These are phyloP conservation scores for Pulicaria dysenterica DNA, from an alignment of 129 eudicot genomes.

Conservation along the genomic window DNA sequence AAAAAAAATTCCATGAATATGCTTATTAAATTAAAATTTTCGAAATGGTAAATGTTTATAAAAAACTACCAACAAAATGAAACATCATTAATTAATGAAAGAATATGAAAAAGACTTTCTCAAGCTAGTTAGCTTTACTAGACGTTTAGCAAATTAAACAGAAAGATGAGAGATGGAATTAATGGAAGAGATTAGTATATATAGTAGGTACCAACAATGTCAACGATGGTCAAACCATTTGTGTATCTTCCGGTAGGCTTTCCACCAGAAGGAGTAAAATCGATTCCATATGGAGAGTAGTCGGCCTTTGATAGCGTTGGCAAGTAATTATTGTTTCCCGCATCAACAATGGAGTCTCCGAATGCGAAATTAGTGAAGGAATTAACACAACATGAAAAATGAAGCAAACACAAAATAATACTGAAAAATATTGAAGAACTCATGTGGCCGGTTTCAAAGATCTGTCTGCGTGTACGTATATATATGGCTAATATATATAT, in stretches of 20 bases:
- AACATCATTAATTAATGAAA: too few relatives aligned
- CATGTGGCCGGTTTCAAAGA: too few relatives aligned
- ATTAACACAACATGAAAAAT: constrained; percentile 29
- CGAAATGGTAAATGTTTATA: too few relatives aligned
- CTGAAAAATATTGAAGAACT: neutral
- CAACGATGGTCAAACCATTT: constrained; percentile 65
- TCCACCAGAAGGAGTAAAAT: constrained; percentile 58
- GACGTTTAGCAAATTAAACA: neutral
- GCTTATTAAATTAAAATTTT: too few relatives aligned
- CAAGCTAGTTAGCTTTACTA: too few relatives aligned
- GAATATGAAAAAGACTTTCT: too few relatives aligned
- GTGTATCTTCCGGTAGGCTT: constrained; percentile 77
- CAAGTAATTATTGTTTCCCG: constrained; percentile 63
- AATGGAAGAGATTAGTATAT: neutral
- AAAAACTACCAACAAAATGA: too few relatives aligned
- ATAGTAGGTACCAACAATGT: constrained; percentile 50
- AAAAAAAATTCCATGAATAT: too few relatives aligned
- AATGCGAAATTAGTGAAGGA: constrained; percentile 49
- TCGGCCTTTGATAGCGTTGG: constrained; percentile 66
- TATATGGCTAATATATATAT: neutral
- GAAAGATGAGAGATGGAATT: neutral
- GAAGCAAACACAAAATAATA: constrained; percentile 9
- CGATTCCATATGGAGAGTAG: constrained; percentile 75
- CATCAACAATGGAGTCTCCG: constrained; percentile 66
- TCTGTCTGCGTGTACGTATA: constrained; percentile 4